Conservation (phyloP, 108 stramenopile species). For the Nannochloropsis gaditana region DNA sequence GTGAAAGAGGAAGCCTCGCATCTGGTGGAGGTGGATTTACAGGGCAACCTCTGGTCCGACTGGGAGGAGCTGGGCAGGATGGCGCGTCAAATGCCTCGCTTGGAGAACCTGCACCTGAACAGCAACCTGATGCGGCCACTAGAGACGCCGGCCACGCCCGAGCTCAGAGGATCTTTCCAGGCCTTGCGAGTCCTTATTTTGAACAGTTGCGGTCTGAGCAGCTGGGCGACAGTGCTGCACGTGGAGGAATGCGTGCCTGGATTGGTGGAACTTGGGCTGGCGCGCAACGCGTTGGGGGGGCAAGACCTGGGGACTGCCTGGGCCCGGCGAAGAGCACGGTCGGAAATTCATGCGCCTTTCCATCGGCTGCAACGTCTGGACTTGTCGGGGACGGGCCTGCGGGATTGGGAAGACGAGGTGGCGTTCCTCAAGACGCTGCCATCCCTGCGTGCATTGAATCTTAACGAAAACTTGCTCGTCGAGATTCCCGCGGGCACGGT, state of each 20-base stretch:
- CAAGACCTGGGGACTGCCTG: background rate
- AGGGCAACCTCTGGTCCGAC: constrained; percentile 35
- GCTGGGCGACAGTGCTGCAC: background rate
- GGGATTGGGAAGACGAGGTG: constrained; percentile 2
- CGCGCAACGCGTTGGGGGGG: constrained; percentile 22
- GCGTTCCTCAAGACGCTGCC: background rate
- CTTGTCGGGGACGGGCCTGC: constrained; percentile 22
- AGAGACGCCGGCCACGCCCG: background rate
- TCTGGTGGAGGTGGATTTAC: constrained; percentile 30
- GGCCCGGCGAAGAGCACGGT: background rate
- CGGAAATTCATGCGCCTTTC: constrained; percentile 18
- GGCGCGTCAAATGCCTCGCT: background rate
- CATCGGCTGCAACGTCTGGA: constrained; percentile 17
- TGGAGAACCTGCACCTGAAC: constrained; percentile 16
- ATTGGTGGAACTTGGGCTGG: constrained; percentile 29
- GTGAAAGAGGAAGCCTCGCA: background rate
- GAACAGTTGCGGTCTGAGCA: background rate
- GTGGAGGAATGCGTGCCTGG: constrained; percentile 27
- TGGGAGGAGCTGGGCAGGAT: constrained; percentile 29
- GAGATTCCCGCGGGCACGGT: background rate
- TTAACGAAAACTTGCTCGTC: background rate
- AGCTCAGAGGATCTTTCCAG: background rate
- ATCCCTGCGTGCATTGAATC: background rate
- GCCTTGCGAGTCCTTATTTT: background rate
- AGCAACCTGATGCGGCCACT: background rate